Evolutionary conservation across 257 asterid species (phyloP), one percentile per base, ranked within the genome.

Genomic region (Solanum acaule): DNA sequence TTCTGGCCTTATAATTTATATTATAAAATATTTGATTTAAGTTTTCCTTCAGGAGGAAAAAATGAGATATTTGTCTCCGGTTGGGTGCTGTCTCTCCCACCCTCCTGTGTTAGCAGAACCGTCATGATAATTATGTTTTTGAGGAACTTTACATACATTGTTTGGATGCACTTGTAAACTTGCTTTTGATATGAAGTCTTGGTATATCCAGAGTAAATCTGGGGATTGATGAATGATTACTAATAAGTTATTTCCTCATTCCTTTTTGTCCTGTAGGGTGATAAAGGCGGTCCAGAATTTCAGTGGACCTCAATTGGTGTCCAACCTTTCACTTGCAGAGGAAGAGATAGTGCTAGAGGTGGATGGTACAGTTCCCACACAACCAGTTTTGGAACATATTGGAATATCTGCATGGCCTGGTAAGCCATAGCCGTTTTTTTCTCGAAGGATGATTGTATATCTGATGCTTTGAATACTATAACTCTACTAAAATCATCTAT

Each of bases 371-470:
- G 94, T 93, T 86, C 98, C 98, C 56, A 96, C 98, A 15, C 96
- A 94, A 88, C 98, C 98, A 75, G 98, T 96, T 88, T 86, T 96
- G 91, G 97, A 95, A 91, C 99, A 95, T 93, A 86, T 93, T 52
- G 99, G 99, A 88, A 94, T 95, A 95, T 91, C 99, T 89, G 98
- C 97, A 86, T 96, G 99, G 99, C 99, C 97, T 91, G 98, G 99
- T 96, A 90, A 90, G 90, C 85, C 85, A 65, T 88, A 78, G n/a
- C 88, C 40, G 72, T 15, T 85, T 8, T 89, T 38, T 87, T 90
- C 86, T 84, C 18, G n/a, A 63, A 25, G 18, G 70, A 34, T 72
- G 29, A 49, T 83, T 68, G 20, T 52, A 38, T 31, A 14, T 46
- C 25, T 81, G 86, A 81, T 46, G 68, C 86, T 46, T 46, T 46